phyloP scores from a whole-genome alignment of 2,329 filamentous ascomycete genomes.

The Hypoxylon sp. region DNA sequence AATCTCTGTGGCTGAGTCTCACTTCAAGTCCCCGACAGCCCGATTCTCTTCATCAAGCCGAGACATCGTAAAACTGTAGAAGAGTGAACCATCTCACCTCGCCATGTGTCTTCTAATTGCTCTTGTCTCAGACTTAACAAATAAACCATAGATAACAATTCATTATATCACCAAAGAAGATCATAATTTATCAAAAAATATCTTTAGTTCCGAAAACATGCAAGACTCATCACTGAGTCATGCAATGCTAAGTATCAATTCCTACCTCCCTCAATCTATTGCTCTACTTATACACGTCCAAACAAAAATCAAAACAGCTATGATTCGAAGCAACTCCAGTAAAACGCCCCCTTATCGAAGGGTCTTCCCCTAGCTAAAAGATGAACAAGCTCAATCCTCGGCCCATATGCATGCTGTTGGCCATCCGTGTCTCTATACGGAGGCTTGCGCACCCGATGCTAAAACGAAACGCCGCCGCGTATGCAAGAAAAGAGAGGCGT shows the following conservation, averaged over 20 bases:
- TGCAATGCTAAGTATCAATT: conserved; percentile 25
- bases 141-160: neutral
- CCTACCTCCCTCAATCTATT: conserved; percentile 20
- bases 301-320: conserved; percentile 15
- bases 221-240: conserved; percentile 7
- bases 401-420: conserved; percentile 32
- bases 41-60: conserved; percentile 1
- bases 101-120: conserved; percentile 9
- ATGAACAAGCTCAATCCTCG: conserved; percentile 26
- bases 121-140: conserved; percentile 2
- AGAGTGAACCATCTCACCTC: conserved; percentile 20
- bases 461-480: conserved; percentile 45
- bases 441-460: conserved; percentile 29
- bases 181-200: neutral
- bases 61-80: conserved; percentile 24
- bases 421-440: conserved; percentile 30
- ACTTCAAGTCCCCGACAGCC: neutral
- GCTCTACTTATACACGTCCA: conserved; percentile 32
- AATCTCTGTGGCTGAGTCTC: neutral
- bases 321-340: conserved; percentile 13
- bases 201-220: conserved; percentile 12
- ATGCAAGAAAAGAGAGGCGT: conserved; percentile 36
- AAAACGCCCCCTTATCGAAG: conserved; percentile 1
- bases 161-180: neutral
- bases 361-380: conserved; percentile 8